These are phyloP conservation scores for Mortierella sp. DNA, from an alignment of 371 early-diverging fungal genomes.

Conservation along the genomic window DNA sequence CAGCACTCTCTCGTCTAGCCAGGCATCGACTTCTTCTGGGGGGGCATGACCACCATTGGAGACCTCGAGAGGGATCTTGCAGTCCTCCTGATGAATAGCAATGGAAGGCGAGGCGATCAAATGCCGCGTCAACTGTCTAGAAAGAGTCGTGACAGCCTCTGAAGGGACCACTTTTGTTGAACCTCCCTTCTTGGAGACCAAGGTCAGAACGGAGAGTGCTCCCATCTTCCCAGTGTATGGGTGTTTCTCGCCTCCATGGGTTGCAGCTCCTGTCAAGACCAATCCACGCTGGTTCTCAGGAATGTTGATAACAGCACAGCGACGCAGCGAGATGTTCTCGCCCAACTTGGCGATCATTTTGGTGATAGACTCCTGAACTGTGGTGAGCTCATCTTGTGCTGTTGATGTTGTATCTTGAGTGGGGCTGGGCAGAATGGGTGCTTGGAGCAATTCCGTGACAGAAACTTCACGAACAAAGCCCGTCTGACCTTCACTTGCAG, in stretches of 20 bases:
- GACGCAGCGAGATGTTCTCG: constrained; percentile 87
- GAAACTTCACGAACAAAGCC: constrained; percentile 59
- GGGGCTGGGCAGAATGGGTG: constrained; percentile 65
- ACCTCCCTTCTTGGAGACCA: constrained; percentile 50
- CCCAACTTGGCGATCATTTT: constrained; percentile 87
- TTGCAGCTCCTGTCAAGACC: constrained; percentile 66
- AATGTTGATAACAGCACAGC: constrained; percentile 65
- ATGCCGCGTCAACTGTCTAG: constrained; percentile 80
- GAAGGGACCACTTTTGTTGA: constrained; percentile 52
- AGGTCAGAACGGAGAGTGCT: constrained; percentile 72
- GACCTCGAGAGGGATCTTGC: constrained; percentile 44
- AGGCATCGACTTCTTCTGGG: constrained; percentile 62
- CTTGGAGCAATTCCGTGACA: constrained; percentile 56
- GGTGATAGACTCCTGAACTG: constrained; percentile 72
- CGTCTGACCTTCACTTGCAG: constrained; percentile 25
- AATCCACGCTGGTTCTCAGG: constrained; percentile 44
- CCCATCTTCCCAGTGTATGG: constrained; percentile 70
- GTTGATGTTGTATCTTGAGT: constrained; percentile 12
- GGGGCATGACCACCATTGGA: constrained; percentile 57
- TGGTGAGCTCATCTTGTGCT: constrained; percentile 44
- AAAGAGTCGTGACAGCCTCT: constrained; percentile 60
- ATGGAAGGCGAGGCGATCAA: constrained; percentile 80
- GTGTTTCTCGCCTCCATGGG: constrained; percentile 75
- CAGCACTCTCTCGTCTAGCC: constrained; percentile 69
- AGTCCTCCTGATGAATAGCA: constrained; percentile 58